Conservation (phyloP, 2,329 filamentous ascomycete genomes). For the Chaetomiaceae sp. region DNA sequence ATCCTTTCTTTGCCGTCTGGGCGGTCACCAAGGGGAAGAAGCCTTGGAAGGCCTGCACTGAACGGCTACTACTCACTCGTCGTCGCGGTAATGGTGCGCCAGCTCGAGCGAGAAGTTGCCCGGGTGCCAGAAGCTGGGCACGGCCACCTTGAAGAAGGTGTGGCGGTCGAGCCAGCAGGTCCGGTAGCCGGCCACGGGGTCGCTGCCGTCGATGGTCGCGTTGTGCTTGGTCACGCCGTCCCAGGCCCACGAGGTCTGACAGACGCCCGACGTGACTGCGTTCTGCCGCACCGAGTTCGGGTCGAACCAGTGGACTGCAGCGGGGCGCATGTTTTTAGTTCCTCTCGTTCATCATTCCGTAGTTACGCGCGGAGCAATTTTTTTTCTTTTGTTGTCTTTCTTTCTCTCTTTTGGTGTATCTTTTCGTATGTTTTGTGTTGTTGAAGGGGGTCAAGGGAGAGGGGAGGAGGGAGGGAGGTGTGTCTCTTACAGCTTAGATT, state of each 20-base stretch:
- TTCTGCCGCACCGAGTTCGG: conserved; percentile 28
- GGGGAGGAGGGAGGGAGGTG: too few species aligned
- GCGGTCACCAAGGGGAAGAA: too few species aligned
- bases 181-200: conserved; percentile 13
- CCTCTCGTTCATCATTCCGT: too few species aligned
- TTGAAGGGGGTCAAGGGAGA: too few species aligned
- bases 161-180: conserved; percentile 10
- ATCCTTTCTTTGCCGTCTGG: too few species aligned
- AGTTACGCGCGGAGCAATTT: too few species aligned
- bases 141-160: conserved; percentile 22
- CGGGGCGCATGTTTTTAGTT: too few species aligned
- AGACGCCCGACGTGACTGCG: conserved; percentile 22
- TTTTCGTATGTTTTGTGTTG: too few species aligned
- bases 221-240: conserved; percentile 18
- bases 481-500: conserved; percentile 19
- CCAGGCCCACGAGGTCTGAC: conserved; percentile 23
- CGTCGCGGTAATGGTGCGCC: conserved; percentile 25
- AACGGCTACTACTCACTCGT: conserved; percentile 25
- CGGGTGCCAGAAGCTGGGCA: conserved; percentile 20
- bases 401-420: not conserved
- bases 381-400: too few species aligned
- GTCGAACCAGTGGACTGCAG: conserved; percentile 27
- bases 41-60: too few species aligned
- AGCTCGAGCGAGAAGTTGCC: conserved; percentile 24
- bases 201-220: conserved; percentile 13